phyloP scores from a whole-genome alignment of 345 rosid species.

The Gossypium raimondii region DNA sequence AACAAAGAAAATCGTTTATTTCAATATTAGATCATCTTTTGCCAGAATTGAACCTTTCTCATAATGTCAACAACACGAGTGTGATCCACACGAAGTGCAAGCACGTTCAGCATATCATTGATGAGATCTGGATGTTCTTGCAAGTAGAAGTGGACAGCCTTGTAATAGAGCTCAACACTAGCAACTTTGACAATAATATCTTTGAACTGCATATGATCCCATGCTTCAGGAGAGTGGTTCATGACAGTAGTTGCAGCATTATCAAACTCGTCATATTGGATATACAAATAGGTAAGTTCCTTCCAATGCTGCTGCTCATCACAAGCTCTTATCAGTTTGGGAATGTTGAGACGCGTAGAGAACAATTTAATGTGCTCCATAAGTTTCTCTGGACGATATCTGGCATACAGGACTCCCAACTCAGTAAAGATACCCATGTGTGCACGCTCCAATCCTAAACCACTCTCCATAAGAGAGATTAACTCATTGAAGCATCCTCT shows the following conservation, averaged over 20 bases:
- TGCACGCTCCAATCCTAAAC: slow-evolving; percentile 94
- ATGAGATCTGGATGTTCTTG: slow-evolving; percentile 96
- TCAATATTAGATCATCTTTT: neutral
- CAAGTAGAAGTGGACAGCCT: slow-evolving; percentile 96
- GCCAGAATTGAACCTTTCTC: slow-evolving; percentile 62
- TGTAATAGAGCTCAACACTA: slow-evolving; percentile 88
- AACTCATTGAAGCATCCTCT: slow-evolving; percentile 94
- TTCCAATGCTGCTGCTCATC: slow-evolving; percentile 99
- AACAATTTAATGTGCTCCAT: slow-evolving; percentile 98
- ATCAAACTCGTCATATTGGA: slow-evolving; percentile 91
- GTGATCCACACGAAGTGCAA: slow-evolving; percentile 91
- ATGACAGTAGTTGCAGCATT: slow-evolving; percentile 98
- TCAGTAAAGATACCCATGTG: slow-evolving; percentile 99
- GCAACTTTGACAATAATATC: slow-evolving; percentile 93
- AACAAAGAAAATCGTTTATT: neutral
- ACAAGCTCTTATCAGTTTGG: slow-evolving; percentile 95
- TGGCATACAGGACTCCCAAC: slow-evolving; percentile 96
- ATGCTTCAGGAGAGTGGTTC: slow-evolving; percentile 99
- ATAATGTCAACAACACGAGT: slow-evolving; percentile 95
- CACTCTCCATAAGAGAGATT: slow-evolving; percentile 99
- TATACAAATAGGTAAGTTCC: slow-evolving; percentile 88
- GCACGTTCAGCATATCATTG: slow-evolving; percentile 90
- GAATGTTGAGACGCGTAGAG: slow-evolving; percentile 94
- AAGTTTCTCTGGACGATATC: slow-evolving; percentile 92
- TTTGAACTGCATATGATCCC: slow-evolving; percentile 99